phyloP scores from a whole-genome alignment of 305 asterid genomes.

The Rubia tinctorum region DNA sequence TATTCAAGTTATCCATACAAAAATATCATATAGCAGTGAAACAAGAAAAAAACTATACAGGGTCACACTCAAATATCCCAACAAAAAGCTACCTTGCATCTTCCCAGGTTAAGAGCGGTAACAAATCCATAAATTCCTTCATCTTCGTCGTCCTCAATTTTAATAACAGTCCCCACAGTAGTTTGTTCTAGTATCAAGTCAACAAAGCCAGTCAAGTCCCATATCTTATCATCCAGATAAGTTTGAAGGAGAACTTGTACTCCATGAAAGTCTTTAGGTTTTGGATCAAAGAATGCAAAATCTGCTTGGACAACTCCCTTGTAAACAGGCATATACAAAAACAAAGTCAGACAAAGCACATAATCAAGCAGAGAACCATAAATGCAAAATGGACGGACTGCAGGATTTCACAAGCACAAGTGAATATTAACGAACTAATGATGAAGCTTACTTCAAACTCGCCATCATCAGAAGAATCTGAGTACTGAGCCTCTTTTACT shows the following conservation, averaged over 20 bases:
- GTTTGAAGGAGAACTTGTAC: constrained; percentile 72
- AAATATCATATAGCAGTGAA: neutral
- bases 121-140: constrained; percentile 70
- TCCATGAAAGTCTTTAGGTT: constrained; percentile 86
- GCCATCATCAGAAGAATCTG: constrained; percentile 58
- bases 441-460: constrained; percentile 57
- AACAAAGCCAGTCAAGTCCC: constrained; percentile 91
- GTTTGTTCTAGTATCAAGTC: constrained; percentile 84
- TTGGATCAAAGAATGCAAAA: constrained; percentile 87
- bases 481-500: constrained; percentile 16
- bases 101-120: constrained; percentile 70
- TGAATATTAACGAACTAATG: constrained; percentile 8
- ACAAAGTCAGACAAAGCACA: neutral
- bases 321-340: constrained; percentile 5
- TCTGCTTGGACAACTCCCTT: constrained; percentile 87
- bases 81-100: constrained; percentile 50
- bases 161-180: constrained; percentile 84
- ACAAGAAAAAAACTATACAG: neutral
- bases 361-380: neutral
- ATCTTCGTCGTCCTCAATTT: constrained; percentile 80
- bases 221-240: constrained; percentile 64
- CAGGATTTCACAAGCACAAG: neutral
- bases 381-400: neutral
- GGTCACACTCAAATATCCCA: neutral
- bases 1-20: neutral